Evolutionary conservation across 768 basidiomycete genomes (phyloP).

Genomic region (Boletus bicolor): DNA sequence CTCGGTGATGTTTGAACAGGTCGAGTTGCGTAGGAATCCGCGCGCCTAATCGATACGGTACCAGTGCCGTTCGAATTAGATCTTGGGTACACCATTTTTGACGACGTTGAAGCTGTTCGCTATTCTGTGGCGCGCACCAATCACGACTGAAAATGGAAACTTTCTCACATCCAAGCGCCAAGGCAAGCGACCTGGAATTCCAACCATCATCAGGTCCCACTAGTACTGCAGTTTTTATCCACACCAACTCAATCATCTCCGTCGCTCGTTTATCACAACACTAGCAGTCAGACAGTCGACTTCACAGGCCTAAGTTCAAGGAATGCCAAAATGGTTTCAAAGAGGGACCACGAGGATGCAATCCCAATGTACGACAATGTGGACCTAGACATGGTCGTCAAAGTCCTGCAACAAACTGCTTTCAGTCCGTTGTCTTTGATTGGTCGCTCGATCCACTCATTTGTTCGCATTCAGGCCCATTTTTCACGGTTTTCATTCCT

Average conservation of each 20-base stretch:
- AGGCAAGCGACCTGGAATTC: too few species aligned
- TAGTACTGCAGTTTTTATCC: not conserved
- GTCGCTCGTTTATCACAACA: not conserved
- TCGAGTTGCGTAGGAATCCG: too few species aligned
- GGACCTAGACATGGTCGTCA: slow-evolving; percentile 75
- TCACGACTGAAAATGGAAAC: too few species aligned
- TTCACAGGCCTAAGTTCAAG: not conserved
- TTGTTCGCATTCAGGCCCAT: slow-evolving; percentile 55
- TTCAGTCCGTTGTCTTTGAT: slow-evolving; percentile 58
- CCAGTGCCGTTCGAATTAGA: too few species aligned
- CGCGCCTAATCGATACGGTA: too few species aligned
- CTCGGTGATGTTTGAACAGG: too few species aligned
- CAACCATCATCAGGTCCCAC: too few species aligned
- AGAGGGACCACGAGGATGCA: slow-evolving; percentile 30
- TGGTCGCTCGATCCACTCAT: not conserved
- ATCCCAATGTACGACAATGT: slow-evolving; percentile 64
- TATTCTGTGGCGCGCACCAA: too few species aligned
- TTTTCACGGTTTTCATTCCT: slow-evolving; percentile 80
- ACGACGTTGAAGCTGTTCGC: too few species aligned
- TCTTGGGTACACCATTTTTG: too few species aligned
- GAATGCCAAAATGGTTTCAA: slow-evolving; percentile 15
- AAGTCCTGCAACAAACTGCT: slow-evolving; percentile 71
- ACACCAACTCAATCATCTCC: not conserved
- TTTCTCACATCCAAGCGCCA: too few species aligned
- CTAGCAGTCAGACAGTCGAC: not conserved